Evolutionary conservation across 371 early-diverging fungal species (phyloP).

Genomic region (Mucor indicus): DNA sequence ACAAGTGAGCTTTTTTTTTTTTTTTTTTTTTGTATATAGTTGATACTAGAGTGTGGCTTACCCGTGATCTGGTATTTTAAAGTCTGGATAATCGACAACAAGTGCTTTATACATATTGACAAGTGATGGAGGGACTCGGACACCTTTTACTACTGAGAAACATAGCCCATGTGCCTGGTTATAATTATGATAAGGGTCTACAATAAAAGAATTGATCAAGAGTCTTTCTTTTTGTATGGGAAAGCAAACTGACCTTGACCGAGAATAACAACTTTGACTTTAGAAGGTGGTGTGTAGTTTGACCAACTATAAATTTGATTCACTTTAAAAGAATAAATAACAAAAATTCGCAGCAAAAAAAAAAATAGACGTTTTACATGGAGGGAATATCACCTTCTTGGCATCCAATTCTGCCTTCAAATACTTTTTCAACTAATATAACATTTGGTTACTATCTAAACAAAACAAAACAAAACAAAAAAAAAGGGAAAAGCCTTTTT

Average conservation of each 20-base stretch:
- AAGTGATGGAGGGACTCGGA: conserved; percentile 85
- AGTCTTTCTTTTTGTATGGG: conserved; percentile 9
- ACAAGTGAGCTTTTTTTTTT: not conserved
- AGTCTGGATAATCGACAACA: conserved; percentile 64
- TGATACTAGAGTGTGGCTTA: conserved; percentile 7
- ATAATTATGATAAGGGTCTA: conserved; percentile 95
- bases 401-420: conserved; percentile 52
- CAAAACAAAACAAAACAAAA: too few species aligned
- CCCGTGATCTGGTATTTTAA: conserved; percentile 63
- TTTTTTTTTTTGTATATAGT: not conserved
- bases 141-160: conserved; percentile 83
- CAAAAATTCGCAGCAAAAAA: not conserved
- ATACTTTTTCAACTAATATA: conserved; percentile 63
- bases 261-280: conserved; percentile 83
- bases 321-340: conserved; percentile 19
- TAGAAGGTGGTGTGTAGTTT: conserved; percentile 56
- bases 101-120: conserved; percentile 92
- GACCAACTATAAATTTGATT: conserved; percentile 82
- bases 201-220: not conserved
- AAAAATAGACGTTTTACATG: conserved; percentile 36
- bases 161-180: conserved; percentile 94
- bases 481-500: conserved; percentile 1
- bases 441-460: too few species aligned
- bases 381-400: conserved; percentile 70
- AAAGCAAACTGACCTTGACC: conserved; percentile 71